Evolutionary conservation across 2,329 filamentous ascomycete species (phyloP).

Genomic region (Westerdykella sp.): DNA sequence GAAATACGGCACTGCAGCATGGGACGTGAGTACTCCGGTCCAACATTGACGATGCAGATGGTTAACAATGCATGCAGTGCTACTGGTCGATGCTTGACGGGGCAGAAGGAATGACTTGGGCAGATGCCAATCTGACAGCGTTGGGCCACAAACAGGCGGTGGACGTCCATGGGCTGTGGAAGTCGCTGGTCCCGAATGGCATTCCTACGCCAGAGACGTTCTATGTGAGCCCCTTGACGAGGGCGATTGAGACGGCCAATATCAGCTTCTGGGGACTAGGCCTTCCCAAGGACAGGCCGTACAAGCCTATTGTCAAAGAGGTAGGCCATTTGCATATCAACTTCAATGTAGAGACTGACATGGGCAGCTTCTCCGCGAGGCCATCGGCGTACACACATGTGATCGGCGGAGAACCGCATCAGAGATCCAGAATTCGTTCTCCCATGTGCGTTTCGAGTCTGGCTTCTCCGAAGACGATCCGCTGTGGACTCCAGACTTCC

Average conservation of each 20-base stretch:
- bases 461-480: constrained; percentile 55
- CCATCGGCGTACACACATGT: constrained; percentile 62
- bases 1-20: constrained; percentile 62
- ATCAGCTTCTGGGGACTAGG: constrained; percentile 52
- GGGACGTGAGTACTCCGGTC: constrained; percentile 51
- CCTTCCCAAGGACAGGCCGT: constrained; percentile 46
- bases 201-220: constrained; percentile 58
- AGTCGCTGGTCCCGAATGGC: constrained; percentile 44
- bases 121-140: constrained; percentile 56
- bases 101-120: constrained; percentile 56
- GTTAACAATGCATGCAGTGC: constrained; percentile 34
- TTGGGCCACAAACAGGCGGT: constrained; percentile 53
- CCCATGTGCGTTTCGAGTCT: constrained; percentile 50
- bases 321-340: constrained; percentile 17
- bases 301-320: constrained; percentile 58
- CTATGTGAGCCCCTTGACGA: constrained; percentile 59
- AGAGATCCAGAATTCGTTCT: constrained; percentile 47
- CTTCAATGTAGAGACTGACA: not conserved
- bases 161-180: constrained; percentile 55
- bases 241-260: constrained; percentile 58
- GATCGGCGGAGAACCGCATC: constrained; percentile 53
- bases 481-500: constrained; percentile 43
- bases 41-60: not conserved
- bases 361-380: constrained; percentile 53
- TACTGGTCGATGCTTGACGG: constrained; percentile 61